phyloP scores from a whole-genome alignment of 176 grass and related monocot species.

The Lolium rigidum region DNA sequence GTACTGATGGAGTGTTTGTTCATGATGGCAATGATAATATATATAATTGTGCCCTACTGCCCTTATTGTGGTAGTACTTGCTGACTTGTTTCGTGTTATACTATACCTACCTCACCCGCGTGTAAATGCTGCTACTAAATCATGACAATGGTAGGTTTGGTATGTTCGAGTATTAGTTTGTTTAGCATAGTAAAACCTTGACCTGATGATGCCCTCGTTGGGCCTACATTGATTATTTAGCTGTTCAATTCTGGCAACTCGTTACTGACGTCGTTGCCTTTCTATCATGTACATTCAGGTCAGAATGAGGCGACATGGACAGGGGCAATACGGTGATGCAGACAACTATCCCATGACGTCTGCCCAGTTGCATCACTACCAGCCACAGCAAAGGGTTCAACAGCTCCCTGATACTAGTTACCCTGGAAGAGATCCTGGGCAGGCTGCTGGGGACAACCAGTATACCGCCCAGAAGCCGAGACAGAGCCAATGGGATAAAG shows the following conservation, averaged over 20 bases:
- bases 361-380: conserved; percentile 75
- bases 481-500: conserved; percentile 80
- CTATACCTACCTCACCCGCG: background rate
- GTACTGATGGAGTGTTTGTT: background rate
- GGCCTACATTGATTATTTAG: background rate
- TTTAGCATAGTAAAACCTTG: background rate
- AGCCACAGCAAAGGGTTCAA: conserved; percentile 62
- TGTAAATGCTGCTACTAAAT: background rate
- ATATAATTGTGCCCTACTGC: background rate
- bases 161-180: conserved; percentile 3
- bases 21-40: background rate
- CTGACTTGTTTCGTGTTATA: conserved; percentile 1
- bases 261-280: conserved; percentile 22
- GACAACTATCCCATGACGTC: conserved; percentile 55
- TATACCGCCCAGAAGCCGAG: conserved; percentile 54
- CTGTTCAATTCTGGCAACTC: conserved; percentile 10
- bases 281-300: conserved; percentile 26
- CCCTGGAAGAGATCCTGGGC: conserved; percentile 49
- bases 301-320: conserved; percentile 64
- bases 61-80: background rate
- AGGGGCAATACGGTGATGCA: conserved; percentile 52
- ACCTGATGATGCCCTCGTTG: background rate
- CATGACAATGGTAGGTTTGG: background rate
- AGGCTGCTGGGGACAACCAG: conserved; percentile 59
- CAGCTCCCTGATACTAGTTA: conserved; percentile 62